phyloP scores from a whole-genome alignment of 306 rosid genomes.

The Malus sieversii region DNA sequence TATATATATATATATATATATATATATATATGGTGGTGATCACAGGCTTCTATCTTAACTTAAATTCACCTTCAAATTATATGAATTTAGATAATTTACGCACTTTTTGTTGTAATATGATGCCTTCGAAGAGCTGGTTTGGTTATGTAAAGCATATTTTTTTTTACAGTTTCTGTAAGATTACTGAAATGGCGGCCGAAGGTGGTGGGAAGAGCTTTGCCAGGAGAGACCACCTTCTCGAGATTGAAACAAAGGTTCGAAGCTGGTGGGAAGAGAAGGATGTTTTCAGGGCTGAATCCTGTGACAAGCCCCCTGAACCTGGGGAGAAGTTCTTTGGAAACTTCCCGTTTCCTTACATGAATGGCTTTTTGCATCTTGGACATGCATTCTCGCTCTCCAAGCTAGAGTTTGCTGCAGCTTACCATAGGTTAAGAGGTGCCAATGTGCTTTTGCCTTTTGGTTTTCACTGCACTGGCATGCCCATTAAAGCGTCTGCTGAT shows the following conservation, averaged over 20 bases:
- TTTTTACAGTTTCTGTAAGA: constrained; percentile 34
- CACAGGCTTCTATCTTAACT: background rate
- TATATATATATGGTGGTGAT: background rate
- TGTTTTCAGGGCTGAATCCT: constrained; percentile 66
- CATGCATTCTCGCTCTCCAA: constrained; percentile 78
- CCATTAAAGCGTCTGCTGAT: constrained; percentile 93
- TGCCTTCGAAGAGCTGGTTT: background rate
- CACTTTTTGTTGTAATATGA: background rate
- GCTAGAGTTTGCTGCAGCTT: constrained; percentile 82
- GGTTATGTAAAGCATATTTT: background rate
- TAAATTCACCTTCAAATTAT: background rate
- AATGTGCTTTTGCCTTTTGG: constrained; percentile 81
- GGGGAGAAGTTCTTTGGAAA: constrained; percentile 87
- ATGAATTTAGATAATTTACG: background rate
- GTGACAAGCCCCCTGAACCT: constrained; percentile 45
- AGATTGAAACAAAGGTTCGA: constrained; percentile 58
- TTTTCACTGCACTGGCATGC: constrained; percentile 98
- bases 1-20: background rate
- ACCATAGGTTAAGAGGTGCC: constrained; percentile 74
- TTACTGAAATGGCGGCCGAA: constrained; percentile 57
- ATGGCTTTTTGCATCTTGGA: constrained; percentile 79
- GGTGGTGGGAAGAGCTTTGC: constrained; percentile 67
- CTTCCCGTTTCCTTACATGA: constrained; percentile 91
- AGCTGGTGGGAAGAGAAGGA: constrained; percentile 76
- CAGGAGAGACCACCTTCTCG: constrained; percentile 66